Conservation (phyloP, 2,329 filamentous ascomycete genomes). For the Epichloe brachyelytri region DNA sequence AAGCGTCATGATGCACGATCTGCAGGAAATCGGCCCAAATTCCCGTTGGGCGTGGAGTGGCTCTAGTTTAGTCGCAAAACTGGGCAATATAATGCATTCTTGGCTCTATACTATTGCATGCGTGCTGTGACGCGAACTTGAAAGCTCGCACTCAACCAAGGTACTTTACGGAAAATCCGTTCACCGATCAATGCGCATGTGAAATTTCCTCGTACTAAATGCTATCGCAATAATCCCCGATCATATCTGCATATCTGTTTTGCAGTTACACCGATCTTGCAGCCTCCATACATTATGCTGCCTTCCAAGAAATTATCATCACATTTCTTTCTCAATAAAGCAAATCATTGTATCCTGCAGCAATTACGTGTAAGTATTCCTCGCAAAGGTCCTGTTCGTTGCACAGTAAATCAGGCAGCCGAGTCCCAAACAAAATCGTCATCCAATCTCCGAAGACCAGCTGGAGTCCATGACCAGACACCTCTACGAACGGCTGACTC, state of each 20-base stretch:
- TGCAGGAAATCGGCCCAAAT: not conserved
- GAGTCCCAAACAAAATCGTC: constrained; percentile 20
- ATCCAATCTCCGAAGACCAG: constrained; percentile 20
- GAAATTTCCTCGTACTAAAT: constrained; percentile 5
- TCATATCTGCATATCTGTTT: constrained; percentile 12
- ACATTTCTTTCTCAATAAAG: constrained; percentile 13
- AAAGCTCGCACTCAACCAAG: not conserved
- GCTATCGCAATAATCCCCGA: constrained; percentile 11
- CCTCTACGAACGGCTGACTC: constrained; percentile 18
- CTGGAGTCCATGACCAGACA: constrained; percentile 22
- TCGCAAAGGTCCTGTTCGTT: constrained; percentile 7
- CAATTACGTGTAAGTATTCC: constrained; percentile 14
- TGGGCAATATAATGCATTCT: not conserved
- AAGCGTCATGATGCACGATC: not conserved
- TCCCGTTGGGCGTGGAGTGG: not conserved
- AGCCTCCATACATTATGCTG: constrained; percentile 18
- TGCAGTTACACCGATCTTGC: constrained; percentile 18
- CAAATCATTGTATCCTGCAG: constrained; percentile 16
- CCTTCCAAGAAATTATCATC: constrained; percentile 21
- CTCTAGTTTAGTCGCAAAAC: not conserved
- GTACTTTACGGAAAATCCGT: not conserved
- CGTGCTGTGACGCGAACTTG: not conserved
- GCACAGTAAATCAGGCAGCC: constrained; percentile 13
- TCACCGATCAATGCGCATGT: not conserved
- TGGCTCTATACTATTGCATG: not conserved